Base-by-base conservation (phyloP, 345 rosid genomes). In the Excoecaria cochinchinensis region DNA sequence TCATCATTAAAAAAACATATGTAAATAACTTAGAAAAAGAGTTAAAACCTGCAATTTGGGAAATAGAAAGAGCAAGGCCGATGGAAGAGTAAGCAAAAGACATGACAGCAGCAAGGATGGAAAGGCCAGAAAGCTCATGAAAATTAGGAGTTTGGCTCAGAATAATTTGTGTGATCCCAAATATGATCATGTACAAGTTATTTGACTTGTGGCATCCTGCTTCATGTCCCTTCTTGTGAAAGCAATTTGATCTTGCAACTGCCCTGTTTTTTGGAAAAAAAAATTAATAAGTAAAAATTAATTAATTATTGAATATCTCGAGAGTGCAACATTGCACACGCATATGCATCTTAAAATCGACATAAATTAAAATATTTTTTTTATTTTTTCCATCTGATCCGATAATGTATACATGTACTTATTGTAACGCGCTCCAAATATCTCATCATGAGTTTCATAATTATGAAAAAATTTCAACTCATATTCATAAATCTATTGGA, bases 141-240 rank as follows among this genome's bases (percentile, higher is more conserved):
- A 80, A 80, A 46, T 58, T 63, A 10, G 79, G 79, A 11, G 68
- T 19, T 57, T 80, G 79, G 73, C 78, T 74, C 3, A 71, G 55
- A 5, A 80, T 64, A 21, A 75, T 56, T 58, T 80, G 42, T 14
- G 53, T 22, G 21, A 66, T 56, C 22, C 76, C 79, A 60, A 80
- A 80, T 11, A 69, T 72, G 6, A 79, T 64, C 78, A 79, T 70
- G 82, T 42, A 74, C 67, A 55, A 16, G 36, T 74, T 74, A 64
- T 74, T 79, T n/a, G 82, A 74, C 46, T 70, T 48, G 8, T 79
- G 69, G 60, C 82, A 79, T n/a, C 57, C 78, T 40, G 67, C 75
- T 13, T 53, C 38, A 70, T 79, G 82, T 14, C 82, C 82, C 13
- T 64, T 50, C 64, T 69, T 70, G 57, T 79, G 78, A n/a, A 79